phyloP scores from a whole-genome alignment of 345 rosid genomes.

The Dovyalis caffra region DNA sequence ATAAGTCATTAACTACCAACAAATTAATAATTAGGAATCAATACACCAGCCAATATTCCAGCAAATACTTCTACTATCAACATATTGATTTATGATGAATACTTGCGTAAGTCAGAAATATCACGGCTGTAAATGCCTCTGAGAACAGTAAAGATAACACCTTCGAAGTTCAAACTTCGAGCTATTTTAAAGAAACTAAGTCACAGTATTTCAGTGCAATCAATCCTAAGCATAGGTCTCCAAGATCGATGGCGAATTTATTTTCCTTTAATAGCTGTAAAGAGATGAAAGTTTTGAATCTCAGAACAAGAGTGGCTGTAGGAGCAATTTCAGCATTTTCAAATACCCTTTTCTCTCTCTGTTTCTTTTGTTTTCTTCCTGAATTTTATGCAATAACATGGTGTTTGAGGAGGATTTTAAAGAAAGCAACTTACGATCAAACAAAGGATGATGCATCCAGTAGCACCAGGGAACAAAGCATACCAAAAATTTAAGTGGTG shows the following conservation, averaged over 20 bases:
- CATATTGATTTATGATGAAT: not conserved
- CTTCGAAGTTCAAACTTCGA: not conserved
- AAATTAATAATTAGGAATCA: not conserved
- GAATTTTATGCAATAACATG: not conserved
- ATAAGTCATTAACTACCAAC: not conserved
- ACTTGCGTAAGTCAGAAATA: not conserved
- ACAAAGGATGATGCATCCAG: constrained; percentile 78
- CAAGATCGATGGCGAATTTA: too few species aligned
- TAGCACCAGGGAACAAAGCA: constrained; percentile 83
- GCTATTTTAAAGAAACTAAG: not conserved
- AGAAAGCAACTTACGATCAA: constrained; percentile 51
- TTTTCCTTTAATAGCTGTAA: not conserved
- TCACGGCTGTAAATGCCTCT: not conserved
- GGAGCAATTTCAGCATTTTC: not conserved
- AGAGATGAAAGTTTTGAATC: not conserved
- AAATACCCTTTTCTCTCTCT: not conserved
- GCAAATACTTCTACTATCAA: not conserved
- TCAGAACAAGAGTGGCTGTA: not conserved
- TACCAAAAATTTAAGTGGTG: constrained; percentile 72
- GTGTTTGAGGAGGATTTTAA: not conserved
- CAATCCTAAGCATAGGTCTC: too few species aligned
- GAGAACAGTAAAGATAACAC: not conserved
- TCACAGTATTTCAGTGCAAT: too few species aligned
- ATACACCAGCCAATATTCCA: not conserved
- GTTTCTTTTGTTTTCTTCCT: not conserved